These are phyloP conservation scores for Mortierella sp. DNA, from an alignment of 371 early-diverging fungal genomes.

Conservation along the genomic window DNA sequence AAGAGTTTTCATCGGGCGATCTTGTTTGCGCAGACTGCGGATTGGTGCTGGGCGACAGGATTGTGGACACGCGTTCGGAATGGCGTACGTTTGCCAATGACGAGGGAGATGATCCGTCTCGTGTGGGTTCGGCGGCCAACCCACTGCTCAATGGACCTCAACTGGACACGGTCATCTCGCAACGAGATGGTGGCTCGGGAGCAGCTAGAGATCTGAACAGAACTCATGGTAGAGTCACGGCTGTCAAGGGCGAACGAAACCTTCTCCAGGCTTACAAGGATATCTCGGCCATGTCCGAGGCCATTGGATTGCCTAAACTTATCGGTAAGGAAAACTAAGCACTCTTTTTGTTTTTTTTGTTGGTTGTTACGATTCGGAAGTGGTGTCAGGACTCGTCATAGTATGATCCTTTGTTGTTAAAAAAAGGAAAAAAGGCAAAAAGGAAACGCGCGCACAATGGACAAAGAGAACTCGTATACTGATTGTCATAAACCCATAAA, in stretches of 20 bases:
- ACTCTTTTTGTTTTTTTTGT: not conserved
- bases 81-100: constrained; percentile 99
- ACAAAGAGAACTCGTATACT: no score
- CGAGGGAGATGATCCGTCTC: constrained; percentile 97
- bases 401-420: no score
- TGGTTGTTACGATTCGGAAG: not conserved
- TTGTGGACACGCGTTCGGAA: constrained; percentile 99
- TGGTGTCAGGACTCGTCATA: no score
- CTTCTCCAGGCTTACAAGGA: constrained; percentile 93
- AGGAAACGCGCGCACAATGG: no score
- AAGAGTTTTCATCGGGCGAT: constrained; percentile 95
- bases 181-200: constrained; percentile 85
- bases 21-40: constrained; percentile 99
- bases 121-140: constrained; percentile 98
- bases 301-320: constrained; percentile 85
- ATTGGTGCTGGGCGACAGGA: constrained; percentile 94
- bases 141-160: constrained; percentile 89
- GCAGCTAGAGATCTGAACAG: constrained; percentile 79
- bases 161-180: constrained; percentile 91
- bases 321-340: constrained; percentile 71
- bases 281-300: constrained; percentile 93
- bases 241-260: constrained; percentile 81
- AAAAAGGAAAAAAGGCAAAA: no score
- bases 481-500: no score
- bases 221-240: constrained; percentile 78